Conservation (phyloP, 2,329 filamentous ascomycete species). For the Talaromyces sp. region DNA sequence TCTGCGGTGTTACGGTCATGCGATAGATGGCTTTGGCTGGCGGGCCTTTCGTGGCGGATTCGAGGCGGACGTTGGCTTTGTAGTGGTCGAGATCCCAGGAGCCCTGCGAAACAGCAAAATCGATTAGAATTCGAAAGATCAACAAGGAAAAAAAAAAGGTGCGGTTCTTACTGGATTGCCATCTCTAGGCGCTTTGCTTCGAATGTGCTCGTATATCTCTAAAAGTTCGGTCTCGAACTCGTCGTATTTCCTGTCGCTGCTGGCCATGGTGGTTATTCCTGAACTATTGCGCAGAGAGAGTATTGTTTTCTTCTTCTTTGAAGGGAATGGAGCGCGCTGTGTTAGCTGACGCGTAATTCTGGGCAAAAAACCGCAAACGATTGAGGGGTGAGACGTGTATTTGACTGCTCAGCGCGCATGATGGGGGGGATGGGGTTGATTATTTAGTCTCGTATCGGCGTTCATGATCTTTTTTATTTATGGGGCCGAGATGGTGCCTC, state of each 20-base stretch:
- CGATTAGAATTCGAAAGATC: not conserved
- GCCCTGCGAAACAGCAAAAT: not conserved
- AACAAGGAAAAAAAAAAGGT: constrained; percentile 10
- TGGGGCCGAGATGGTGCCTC: not conserved
- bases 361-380: not conserved
- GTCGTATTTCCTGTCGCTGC: not conserved
- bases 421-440: not conserved
- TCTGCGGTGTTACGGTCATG: constrained; percentile 67
- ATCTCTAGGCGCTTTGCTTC: not conserved
- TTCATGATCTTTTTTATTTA: not conserved
- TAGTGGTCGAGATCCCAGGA: constrained; percentile 12
- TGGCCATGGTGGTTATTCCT: not conserved
- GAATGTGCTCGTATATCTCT: not conserved
- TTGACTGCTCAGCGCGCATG: not conserved
- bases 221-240: not conserved
- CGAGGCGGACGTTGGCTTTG: constrained; percentile 26
- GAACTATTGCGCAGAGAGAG: not conserved
- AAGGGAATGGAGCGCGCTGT: not conserved
- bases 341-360: not conserved
- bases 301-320: not conserved
- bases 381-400: not conserved
- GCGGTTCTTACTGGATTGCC: not conserved
- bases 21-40: constrained; percentile 29
- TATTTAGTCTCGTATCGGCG: not conserved
- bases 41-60: constrained; percentile 31